Conservation (phyloP, 768 basidiomycete genomes). For the Russula virescens region DNA sequence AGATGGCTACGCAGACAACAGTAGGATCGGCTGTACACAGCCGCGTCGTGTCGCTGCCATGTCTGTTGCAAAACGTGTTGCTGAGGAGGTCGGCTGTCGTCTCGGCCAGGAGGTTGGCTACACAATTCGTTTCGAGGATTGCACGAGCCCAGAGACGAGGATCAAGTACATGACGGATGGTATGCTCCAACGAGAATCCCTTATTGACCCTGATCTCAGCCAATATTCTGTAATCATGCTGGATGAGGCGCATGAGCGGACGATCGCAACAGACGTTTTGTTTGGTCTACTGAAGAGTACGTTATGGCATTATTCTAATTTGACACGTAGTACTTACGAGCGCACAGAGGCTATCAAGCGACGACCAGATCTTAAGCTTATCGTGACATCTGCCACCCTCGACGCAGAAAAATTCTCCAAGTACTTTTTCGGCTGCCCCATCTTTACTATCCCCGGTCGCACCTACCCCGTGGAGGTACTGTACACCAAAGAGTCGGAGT, state of each 20-base stretch:
- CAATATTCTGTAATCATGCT: conserved; percentile 95
- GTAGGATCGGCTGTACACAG: conserved; percentile 94
- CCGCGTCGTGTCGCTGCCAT: conserved; percentile 99
- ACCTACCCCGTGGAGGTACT: conserved; percentile 97
- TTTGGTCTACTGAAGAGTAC: conserved; percentile 92
- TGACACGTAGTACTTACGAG: conserved; percentile 22
- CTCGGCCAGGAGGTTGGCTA: conserved; percentile 98
- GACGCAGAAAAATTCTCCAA: conserved; percentile 99
- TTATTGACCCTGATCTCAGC: conserved; percentile 92
- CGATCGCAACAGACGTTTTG: conserved; percentile 96
- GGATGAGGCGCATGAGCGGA: conserved; percentile 98
- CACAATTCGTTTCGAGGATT: conserved; percentile 98
- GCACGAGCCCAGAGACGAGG: conserved; percentile 95
- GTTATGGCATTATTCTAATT: conserved; percentile 26
- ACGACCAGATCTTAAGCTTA: conserved; percentile 92
- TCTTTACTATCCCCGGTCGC: conserved; percentile 99
- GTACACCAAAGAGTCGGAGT: conserved; percentile 99
- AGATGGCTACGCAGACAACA: conserved; percentile 83
- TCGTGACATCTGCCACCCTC: conserved; percentile 97
- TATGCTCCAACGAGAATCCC: conserved; percentile 95
- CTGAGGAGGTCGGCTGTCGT: conserved; percentile 97
- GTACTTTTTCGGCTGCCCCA: conserved; percentile 98
- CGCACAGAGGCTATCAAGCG: conserved; percentile 85
- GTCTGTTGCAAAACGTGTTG: conserved; percentile 97
- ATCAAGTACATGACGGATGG: conserved; percentile 99